phyloP scores from a whole-genome alignment of 2,329 filamentous ascomycete genomes.

The Colletotrichum sojae region DNA sequence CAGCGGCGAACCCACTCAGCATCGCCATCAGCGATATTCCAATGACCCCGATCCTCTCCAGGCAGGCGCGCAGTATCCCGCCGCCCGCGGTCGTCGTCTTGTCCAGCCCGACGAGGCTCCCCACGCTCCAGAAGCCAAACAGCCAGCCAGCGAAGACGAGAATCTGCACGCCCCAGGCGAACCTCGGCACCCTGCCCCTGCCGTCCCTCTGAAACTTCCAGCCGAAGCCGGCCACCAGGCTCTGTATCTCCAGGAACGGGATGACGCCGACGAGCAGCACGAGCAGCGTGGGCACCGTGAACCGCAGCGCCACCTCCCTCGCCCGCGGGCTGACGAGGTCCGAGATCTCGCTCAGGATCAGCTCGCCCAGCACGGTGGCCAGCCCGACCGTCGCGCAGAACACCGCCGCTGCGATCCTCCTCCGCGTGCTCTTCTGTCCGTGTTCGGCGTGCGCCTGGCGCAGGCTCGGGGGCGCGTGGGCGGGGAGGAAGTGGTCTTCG shows the following conservation, averaged over 20 bases:
- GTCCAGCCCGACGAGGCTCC: conserved; percentile 67
- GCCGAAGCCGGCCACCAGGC: conserved; percentile 69
- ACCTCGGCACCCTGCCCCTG: conserved; percentile 68
- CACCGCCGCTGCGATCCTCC: conserved; percentile 71
- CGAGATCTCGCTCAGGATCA: conserved; percentile 88
- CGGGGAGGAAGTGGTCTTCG: conserved; percentile 73
- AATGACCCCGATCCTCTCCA: conserved; percentile 84
- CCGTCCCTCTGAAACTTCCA: conserved; percentile 73
- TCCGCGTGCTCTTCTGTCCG: conserved; percentile 64
- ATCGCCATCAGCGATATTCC: conserved; percentile 90
- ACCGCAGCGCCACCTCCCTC: conserved; percentile 75
- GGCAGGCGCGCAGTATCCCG: conserved; percentile 66
- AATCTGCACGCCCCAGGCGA: conserved; percentile 76
- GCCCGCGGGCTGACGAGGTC: conserved; percentile 79
- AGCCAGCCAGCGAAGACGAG: conserved; percentile 78
- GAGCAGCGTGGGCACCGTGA: conserved; percentile 79
- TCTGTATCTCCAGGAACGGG: conserved; percentile 84
- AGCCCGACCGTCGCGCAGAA: conserved; percentile 85
- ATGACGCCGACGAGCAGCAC: conserved; percentile 81
- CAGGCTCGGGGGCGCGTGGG: conserved; percentile 72
- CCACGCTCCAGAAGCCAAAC: conserved; percentile 82
- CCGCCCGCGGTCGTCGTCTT: conserved; percentile 44
- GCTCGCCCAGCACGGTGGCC: conserved; percentile 81
- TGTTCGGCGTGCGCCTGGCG: conserved; percentile 73
- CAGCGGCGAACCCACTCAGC: conserved; percentile 90